A percentile compares a stretch with the other conserved stretches of the same genome.
Conservation (phyloP, 192 early-diverging fungal species). For the Phycomyces blakesleeanus region DNA sequence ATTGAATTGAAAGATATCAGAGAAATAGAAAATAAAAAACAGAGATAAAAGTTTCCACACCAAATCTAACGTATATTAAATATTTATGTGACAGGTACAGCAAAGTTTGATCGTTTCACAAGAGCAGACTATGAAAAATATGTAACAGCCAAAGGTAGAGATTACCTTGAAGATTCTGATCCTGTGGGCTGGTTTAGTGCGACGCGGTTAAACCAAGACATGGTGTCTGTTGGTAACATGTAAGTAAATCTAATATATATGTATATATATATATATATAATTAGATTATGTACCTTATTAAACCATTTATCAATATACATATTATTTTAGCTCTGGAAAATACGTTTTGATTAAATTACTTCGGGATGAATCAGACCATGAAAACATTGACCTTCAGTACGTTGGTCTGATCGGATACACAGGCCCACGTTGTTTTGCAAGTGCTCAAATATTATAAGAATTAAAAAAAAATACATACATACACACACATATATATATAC, state of each 20-base stretch:
- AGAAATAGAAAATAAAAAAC: too few species aligned
- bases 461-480: neutral
- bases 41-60: too few species aligned
- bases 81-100: too few species aligned
- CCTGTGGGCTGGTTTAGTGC: conserved; percentile 37
- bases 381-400: conserved; percentile 58
- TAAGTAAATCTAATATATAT: conserved; percentile 17
- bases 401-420: conserved; percentile 45
- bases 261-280: too few species aligned
- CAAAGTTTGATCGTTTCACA: conserved; percentile 33
- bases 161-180: conserved; percentile 10
- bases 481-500: neutral
- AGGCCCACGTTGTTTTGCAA: conserved; percentile 27
- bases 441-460: neutral
- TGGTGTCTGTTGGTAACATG: conserved; percentile 17
- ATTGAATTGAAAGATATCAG: too few species aligned
- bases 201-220: conserved; percentile 4
- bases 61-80: too few species aligned
- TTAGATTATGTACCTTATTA: too few species aligned
- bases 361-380: conserved; percentile 32
- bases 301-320: too few species aligned
- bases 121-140: conserved; percentile 26
- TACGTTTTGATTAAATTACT: conserved; percentile 50
- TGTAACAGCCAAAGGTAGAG: conserved; percentile 1
- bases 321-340: conserved; percentile 40